Evolutionary conservation across 2,329 filamentous ascomycete genomes (phyloP).

Genomic region (Aspergillus sp.): DNA sequence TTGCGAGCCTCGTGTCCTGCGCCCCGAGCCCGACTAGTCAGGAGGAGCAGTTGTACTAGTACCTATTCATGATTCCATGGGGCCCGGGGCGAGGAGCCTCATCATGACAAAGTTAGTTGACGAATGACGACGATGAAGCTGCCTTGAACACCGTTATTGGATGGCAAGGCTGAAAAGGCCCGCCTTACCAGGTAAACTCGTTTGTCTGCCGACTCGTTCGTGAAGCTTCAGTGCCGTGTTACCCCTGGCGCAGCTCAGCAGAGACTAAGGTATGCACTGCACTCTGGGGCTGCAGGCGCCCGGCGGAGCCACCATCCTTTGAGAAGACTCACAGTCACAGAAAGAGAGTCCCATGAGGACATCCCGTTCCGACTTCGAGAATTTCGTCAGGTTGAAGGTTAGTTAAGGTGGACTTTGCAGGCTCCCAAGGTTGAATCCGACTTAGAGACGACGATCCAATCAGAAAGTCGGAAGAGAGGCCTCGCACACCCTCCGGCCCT

Average conservation of each 20-base stretch:
- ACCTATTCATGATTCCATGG: neutral
- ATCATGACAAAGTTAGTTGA: neutral
- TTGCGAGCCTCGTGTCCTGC: too few relatives aligned
- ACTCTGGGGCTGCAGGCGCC: too few relatives aligned
- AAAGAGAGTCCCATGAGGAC: too few relatives aligned
- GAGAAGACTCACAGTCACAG: too few relatives aligned
- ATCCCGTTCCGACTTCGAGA: too few relatives aligned
- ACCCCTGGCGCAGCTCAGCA: neutral
- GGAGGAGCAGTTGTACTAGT: neutral
- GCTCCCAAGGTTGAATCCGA: neutral
- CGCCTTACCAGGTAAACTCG: neutral
- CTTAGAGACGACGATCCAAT: neutral
- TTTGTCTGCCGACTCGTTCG: neutral
- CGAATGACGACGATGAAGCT: neutral
- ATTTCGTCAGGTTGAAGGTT: too few relatives aligned
- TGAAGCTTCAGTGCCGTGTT: neutral
- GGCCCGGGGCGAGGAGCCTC: conserved; percentile 1
- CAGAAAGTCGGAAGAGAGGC: neutral
- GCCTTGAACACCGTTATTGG: neutral
- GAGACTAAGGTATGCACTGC: too few relatives aligned
- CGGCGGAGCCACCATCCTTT: too few relatives aligned
- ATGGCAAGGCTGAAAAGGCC: conserved; percentile 2
- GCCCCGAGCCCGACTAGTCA: too few relatives aligned
- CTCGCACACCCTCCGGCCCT: conserved; percentile 8
- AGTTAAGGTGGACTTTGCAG: too few relatives aligned